These are phyloP conservation scores for Rubus idaeus DNA, from an alignment of 306 rosid genomes.

Conservation along the genomic window DNA sequence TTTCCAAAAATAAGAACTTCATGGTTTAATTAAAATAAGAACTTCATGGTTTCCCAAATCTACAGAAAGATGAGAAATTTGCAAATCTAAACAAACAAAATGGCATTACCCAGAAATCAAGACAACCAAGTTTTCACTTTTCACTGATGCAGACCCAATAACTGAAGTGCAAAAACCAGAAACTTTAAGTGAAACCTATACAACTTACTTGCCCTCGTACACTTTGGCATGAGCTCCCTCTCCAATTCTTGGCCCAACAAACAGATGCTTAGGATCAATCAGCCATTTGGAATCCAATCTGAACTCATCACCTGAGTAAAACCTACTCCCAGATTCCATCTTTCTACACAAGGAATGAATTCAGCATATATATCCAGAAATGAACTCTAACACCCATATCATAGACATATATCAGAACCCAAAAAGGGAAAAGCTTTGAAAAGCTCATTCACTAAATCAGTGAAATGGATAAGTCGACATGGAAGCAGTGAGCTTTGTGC, in stretches of 20 bases:
- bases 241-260: constrained; percentile 88
- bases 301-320: constrained; percentile 77
- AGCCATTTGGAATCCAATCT: constrained; percentile 79
- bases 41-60: background rate
- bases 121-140: constrained; percentile 17
- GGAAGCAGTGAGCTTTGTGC: constrained; percentile 34
- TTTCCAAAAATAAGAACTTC: background rate
- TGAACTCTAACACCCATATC: constrained; percentile 22
- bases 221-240: constrained; percentile 99
- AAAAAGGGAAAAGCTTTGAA: constrained; percentile 34
- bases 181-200: background rate
- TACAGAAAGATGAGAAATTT: constrained; percentile 7
- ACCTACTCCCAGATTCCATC: constrained; percentile 80
- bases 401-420: constrained; percentile 30
- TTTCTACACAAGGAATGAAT: constrained; percentile 29
- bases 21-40: background rate
- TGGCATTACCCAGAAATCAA: constrained; percentile 35
- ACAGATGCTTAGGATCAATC: constrained; percentile 75
- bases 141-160: constrained; percentile 17
- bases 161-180: constrained; percentile 17
- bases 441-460: constrained; percentile 23
- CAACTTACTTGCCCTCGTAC: constrained; percentile 88
- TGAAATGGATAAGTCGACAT: constrained; percentile 63
- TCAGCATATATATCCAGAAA: constrained; percentile 32
- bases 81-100: constrained; percentile 12